phyloP scores from a whole-genome alignment of 2,329 filamentous ascomycete species.

The Aspergillus caelatus region DNA sequence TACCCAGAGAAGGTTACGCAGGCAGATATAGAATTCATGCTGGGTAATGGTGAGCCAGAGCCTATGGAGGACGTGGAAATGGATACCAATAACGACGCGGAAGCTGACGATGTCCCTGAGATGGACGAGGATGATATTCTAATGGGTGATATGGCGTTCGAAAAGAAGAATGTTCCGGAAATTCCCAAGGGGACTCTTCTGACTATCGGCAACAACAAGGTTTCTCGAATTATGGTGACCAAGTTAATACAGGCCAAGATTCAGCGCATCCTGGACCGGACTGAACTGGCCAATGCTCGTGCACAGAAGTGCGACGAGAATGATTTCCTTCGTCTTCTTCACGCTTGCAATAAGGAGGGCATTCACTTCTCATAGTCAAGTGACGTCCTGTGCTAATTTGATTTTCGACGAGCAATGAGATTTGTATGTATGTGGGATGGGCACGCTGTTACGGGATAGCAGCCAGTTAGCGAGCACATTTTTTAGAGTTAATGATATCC shows the following conservation, averaged over 20 bases:
- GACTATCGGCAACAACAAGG: conserved; percentile 57
- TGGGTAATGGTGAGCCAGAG: conserved; percentile 19
- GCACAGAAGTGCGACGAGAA: conserved; percentile 82
- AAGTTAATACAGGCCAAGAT: conserved; percentile 79
- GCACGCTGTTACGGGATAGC: conserved; percentile 5
- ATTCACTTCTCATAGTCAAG: conserved; percentile 14
- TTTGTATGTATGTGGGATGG: not conserved
- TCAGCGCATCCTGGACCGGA: conserved; percentile 74
- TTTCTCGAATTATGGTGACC: conserved; percentile 74
- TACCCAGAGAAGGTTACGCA: conserved; percentile 50
- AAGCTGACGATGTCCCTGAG: conserved; percentile 48
- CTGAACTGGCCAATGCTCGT: conserved; percentile 73
- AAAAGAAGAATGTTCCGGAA: conserved; percentile 54
- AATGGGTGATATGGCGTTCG: conserved; percentile 39
- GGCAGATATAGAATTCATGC: conserved; percentile 52
- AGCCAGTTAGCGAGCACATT: not conserved
- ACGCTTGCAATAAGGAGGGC: conserved; percentile 58
- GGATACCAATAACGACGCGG: conserved; percentile 31
- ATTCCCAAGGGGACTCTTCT: conserved; percentile 49
- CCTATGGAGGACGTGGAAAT: conserved; percentile 21
- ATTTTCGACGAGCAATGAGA: conserved; percentile 2
- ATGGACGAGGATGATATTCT: conserved; percentile 51
- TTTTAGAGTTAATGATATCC: conserved; percentile 5
- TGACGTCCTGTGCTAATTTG: not conserved
- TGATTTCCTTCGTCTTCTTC: conserved; percentile 76